Base-by-base conservation (phyloP, 495 filamentous ascomycete genomes). In the Letharia lupina region DNA sequence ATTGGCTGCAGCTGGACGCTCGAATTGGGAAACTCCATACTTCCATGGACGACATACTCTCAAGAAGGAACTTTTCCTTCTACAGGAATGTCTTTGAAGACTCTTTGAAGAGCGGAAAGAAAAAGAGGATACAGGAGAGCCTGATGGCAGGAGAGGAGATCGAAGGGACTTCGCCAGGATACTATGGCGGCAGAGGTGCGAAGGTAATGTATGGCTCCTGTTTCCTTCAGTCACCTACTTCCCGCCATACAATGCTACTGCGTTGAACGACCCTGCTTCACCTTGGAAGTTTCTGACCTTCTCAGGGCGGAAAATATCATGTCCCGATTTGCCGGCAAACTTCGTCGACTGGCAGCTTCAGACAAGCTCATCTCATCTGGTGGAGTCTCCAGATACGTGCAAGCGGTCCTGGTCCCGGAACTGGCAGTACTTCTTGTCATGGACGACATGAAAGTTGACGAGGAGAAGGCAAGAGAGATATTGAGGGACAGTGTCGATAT, bases 331-430 rank as follows among this genome's bases (percentile, higher is more conserved):
- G 81, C 84, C 11, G 72, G 81, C 5, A 75, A 83, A 57, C 74
- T 97, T 23, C 83, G 87, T 41, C 81, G 84, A 66, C 77, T 87
- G 54, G 84, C 88, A 12, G 74, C 82, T 20, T 79, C 80, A 60
- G 93, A 96, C 74, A 77, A 77, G 48, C 78, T 95, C 16, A 80
- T 96, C 58, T 84, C 88, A 15, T 79, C 81, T 0, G 81, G 88
- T 35, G 90, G 91, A 13, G 81, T 90, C 39, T 85, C 84, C 18
- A 83, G 81, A 23, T 98, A 90, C 70, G 84, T 96, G 11, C 91
- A 96, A 75, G 79, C 81, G 0, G 94, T 98, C 4, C 77, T 97
- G 52, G 91, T 96, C 18, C 93, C 93, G 0, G 94, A 98, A 73
- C 73, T 97, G 60, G 84, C 88, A 7, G 79, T 90, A 3, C 76